Percentiles rank a stretch among this genome's conserved stretches.
phyloP scores from a whole-genome alignment of 2,329 filamentous ascomycete genomes.

The Colletotrichum sp. region DNA sequence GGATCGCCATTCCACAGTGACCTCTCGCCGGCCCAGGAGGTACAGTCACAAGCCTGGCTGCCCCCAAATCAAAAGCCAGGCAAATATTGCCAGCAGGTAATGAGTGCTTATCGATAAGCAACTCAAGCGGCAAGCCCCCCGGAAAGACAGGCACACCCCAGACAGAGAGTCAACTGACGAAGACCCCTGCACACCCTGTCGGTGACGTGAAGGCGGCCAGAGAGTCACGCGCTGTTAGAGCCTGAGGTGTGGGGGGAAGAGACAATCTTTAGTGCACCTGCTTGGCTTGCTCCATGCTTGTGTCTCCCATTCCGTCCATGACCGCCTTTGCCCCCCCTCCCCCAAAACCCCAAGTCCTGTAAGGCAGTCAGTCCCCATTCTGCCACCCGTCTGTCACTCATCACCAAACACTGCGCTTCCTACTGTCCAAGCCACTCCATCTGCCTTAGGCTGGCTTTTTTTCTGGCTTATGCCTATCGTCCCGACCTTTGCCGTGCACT shows the following conservation, averaged over 20 bases:
- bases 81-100: not conserved
- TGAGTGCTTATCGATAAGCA: constrained; percentile 15
- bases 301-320: not conserved
- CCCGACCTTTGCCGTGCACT: not conserved
- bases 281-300: not conserved
- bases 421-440: not conserved
- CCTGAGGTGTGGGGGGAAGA: not conserved
- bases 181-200: constrained; percentile 14
- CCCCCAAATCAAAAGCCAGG: not conserved
- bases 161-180: constrained; percentile 12
- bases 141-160: not conserved
- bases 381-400: not conserved
- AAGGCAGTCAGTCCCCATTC: not conserved
- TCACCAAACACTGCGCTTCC: not conserved
- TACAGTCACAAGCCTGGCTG: not conserved
- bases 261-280: constrained; percentile 8
- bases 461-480: not conserved
- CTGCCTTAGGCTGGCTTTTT: not conserved
- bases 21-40: not conserved
- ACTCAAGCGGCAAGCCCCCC: not conserved
- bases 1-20: not conserved
- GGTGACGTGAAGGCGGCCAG: constrained; percentile 19
- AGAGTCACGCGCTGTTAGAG: constrained; percentile 21
- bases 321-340: not conserved
- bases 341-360: not conserved